Evolutionary conservation across 345 rosid species (phyloP), one percentile per base, ranked within the genome.

Genomic region (Moricandia arvensis): DNA sequence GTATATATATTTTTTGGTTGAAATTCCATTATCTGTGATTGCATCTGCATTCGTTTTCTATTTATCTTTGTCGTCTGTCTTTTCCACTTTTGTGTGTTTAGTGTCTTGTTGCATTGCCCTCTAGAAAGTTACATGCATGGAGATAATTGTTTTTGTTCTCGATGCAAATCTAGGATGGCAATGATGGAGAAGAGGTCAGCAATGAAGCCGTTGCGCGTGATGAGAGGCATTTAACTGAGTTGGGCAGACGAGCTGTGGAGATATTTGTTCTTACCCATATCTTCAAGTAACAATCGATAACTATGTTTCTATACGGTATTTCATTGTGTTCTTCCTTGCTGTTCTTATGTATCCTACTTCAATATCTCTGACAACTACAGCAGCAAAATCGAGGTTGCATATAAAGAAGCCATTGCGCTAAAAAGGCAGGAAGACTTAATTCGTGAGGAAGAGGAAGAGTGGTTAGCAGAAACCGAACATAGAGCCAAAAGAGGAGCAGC

Each of bases 381-480:
- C 86, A 89, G 85, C 76, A 92, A 90, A 82, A 89, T 95, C 62
- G 99, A 95, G 85, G 93, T 83, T 82, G 91, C 99, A 59, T 88
- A 95, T 81, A 97, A 92, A 91, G 98, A 95, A 82, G 98, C 97
- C 57, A 86, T 95, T 80, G 97, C 98, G 63, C 79, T 92, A 81
- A 90, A 86, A 86, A 89, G 93, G 88, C 99, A 95, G 79, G 99
- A 95, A 74, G 97, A 95, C 86, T 89, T 95, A 69, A 95, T 92
- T 65, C 99, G 97, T 69, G 97, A 92, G 84, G 98, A 93, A 87
- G 99, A 94, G 83, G 97, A 84, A 76, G 93, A 88, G 9, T 86
- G 97, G 87, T 78, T 88, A 71, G 97, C 93, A 73, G 97, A 84
- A 84, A 87, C 79, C 27, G 94, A 92, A 83, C 99, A 87, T 80